Base-by-base conservation (phyloP, 495 filamentous ascomycete species). In the Hypoxylon crocopeplum region DNA sequence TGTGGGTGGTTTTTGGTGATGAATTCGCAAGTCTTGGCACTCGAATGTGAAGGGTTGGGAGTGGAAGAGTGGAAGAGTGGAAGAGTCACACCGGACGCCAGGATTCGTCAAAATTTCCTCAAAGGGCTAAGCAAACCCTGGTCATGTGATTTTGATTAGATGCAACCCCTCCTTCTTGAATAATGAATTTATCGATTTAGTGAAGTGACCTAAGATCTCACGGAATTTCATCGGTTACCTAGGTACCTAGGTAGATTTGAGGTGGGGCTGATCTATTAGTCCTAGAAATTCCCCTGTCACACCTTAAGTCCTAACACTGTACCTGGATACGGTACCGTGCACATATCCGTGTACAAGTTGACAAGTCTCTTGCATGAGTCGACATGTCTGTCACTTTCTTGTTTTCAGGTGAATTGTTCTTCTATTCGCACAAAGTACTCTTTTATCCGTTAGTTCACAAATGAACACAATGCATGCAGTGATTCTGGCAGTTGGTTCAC, bases 91-190 rank as follows among this genome's bases (percentile, higher is more conserved):
- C 55, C 49, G 50, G 41, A 39, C 10, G 19, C 33, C 12, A 46
- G 29, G 13, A 2, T 59, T 64, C 61, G 61, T 59, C 56, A 64
- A 64, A 59, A 30, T 56, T 64, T 40, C 61, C 55, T 11, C 7
- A 64, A 59, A 64, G 30, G 55, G 61, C 25, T 54, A 56, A 59
- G 33, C 21, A 59, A 64, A 56, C 61, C 61, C 61, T 64, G 30
- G 46, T 64, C 61, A 64, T 55, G 49, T 64, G 55, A 64, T 10
- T 44, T 16, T 30, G n/a, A 38, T 49, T 34, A 34, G n/a, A 34
- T 34, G 32, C 12, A 34, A n/a, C n/a, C n/a, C n/a, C n/a, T n/a
- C n/a, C n/a, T n/a, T n/a, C n/a, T n/a, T n/a, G n/a, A n/a, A n/a
- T n/a, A n/a, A n/a, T n/a, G n/a, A n/a, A n/a, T n/a, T n/a, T n/a